phyloP scores from a whole-genome alignment of 2,329 filamentous ascomycete genomes.

The Aspergillus melleus region DNA sequence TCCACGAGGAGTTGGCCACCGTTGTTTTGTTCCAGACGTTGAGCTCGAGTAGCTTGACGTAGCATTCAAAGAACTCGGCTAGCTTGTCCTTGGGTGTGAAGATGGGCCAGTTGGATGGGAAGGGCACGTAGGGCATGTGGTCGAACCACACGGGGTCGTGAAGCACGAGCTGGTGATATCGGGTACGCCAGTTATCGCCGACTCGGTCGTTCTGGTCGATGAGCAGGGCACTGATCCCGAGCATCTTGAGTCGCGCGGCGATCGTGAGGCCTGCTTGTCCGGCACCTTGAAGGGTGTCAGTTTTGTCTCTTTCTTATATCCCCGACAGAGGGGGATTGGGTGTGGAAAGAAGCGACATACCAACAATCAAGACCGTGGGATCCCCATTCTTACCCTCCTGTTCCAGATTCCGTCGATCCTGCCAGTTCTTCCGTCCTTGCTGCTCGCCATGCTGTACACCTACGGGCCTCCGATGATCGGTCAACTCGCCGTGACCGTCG shows the following conservation, averaged over 20 bases:
- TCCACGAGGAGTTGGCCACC: constrained; percentile 51
- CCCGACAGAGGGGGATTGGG: too few species aligned
- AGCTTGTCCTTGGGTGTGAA: constrained; percentile 73
- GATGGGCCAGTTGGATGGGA: constrained; percentile 66
- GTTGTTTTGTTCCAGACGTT: constrained; percentile 64
- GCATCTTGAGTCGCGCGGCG: constrained; percentile 61
- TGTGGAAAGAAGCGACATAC: constrained; percentile 34
- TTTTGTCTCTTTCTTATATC: not conserved
- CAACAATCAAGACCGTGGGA: constrained; percentile 62
- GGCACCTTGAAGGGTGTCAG: constrained; percentile 44
- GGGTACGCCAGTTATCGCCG: constrained; percentile 64
- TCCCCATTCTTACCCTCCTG: constrained; percentile 44
- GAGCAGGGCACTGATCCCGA: constrained; percentile 57
- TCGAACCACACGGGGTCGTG: constrained; percentile 64
- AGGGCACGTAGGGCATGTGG: constrained; percentile 62
- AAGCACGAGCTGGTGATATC: constrained; percentile 66
- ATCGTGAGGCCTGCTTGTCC: constrained; percentile 61
- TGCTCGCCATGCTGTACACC: constrained; percentile 60
- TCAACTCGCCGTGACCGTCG: constrained; percentile 54
- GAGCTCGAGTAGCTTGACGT: constrained; percentile 65
- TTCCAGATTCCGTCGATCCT: constrained; percentile 53
- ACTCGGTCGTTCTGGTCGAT: constrained; percentile 59
- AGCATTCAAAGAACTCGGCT: constrained; percentile 67
- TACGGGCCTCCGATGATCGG: constrained; percentile 49
- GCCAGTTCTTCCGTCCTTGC: constrained; percentile 59